Evolutionary conservation across 2,329 filamentous ascomycete genomes (phyloP).

Genomic region (Colletotrichum sansevieriae): DNA sequence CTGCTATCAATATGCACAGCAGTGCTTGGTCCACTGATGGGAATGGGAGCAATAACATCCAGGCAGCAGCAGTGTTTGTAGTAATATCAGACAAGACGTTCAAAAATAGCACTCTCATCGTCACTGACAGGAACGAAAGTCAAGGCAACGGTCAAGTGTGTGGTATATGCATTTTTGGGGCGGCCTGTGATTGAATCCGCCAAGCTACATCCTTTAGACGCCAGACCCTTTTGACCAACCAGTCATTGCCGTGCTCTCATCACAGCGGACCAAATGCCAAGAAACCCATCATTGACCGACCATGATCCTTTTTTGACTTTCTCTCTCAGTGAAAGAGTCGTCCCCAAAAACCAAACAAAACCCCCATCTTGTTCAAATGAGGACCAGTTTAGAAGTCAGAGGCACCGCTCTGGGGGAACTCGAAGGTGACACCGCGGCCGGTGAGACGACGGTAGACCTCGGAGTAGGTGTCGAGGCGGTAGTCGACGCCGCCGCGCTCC

Average conservation of each 20-base stretch:
- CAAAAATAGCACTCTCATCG: neutral
- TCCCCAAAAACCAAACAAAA: conserved; percentile 20
- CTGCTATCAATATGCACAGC: no score
- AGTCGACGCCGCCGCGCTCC: conserved; percentile 99
- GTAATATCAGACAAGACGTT: neutral
- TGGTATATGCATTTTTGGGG: conserved; percentile 54
- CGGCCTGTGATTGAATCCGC: conserved; percentile 57
- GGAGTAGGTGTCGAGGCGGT: conserved; percentile 99
- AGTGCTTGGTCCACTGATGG: no score
- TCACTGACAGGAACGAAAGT: neutral
- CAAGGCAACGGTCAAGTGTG: conserved; percentile 42
- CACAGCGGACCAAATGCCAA: conserved; percentile 41
- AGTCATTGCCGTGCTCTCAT: conserved; percentile 42
- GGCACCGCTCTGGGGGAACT: conserved; percentile 91
- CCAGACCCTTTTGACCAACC: conserved; percentile 56
- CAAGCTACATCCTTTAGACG: conserved; percentile 65
- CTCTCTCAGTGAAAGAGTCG: conserved; percentile 20
- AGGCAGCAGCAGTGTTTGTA: no score
- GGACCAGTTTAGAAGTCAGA: conserved; percentile 77
- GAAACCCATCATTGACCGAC: conserved; percentile 42
- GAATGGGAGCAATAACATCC: no score
- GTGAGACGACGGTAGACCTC: conserved; percentile 99
- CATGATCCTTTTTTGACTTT: conserved; percentile 34
- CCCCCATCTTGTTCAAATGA: conserved; percentile 36
- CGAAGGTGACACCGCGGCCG: conserved; percentile 95